phyloP scores from a whole-genome alignment of 2,329 filamentous ascomycete species.

The Macrophomina tecta region DNA sequence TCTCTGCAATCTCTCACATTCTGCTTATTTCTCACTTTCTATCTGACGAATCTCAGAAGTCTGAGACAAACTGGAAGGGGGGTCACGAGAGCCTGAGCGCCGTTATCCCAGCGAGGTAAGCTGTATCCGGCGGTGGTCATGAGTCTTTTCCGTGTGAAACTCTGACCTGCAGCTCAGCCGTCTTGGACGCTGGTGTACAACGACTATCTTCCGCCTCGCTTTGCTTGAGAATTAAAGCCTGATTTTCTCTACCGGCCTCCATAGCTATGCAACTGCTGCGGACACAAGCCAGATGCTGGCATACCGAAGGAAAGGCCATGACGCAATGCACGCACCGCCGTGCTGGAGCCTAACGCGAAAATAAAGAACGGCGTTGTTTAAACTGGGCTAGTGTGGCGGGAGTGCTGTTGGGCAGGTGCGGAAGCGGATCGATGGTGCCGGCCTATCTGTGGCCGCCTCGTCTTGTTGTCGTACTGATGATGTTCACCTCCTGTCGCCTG shows the following conservation, averaged over 20 bases:
- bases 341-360: not conserved
- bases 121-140: slow-evolving; percentile 5
- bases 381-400: slow-evolving; percentile 9
- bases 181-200: not conserved
- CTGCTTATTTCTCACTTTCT: not conserved
- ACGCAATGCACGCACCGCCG: slow-evolving; percentile 7
- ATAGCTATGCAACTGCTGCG: not conserved
- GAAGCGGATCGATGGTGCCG: not conserved
- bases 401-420: not conserved
- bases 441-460: not conserved
- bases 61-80: not conserved
- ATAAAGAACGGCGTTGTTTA: not conserved
- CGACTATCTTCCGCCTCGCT: not conserved
- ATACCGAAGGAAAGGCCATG: not conserved
- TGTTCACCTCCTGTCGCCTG: not conserved
- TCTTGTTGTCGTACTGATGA: not conserved
- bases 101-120: not conserved
- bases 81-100: slow-evolving; percentile 10
- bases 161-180: not conserved
- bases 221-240: not conserved
- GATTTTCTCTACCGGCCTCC: not conserved
- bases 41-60: not conserved
- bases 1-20: not conserved
- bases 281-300: not conserved
- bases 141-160: slow-evolving; percentile 2